Evolutionary conservation across 2,329 filamentous ascomycete genomes (phyloP), one percentile per base, ranked within the genome.

Genomic region (Hypoxylon sp.): DNA sequence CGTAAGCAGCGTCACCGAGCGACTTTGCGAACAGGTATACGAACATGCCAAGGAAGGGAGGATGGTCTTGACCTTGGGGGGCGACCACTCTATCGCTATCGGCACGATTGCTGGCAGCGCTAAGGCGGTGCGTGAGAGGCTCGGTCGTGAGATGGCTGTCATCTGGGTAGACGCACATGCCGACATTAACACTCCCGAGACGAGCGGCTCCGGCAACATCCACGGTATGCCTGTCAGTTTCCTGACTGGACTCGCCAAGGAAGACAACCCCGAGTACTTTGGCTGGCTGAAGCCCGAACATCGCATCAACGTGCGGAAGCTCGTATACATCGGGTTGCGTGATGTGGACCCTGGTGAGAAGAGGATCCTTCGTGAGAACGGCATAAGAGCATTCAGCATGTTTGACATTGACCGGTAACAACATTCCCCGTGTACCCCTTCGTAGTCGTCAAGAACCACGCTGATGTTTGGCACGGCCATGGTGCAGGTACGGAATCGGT

Each of bases 101-200:
- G 96, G 96, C 69, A 97, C 93, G 51, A 89, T 99, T 74, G 91
- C 91, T 28, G 96, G 96, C 43, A 93, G 91, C 1, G 93, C 94
- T 36, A 93, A 91, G 82, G 96, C 95, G 0, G 90, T 93, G 43
- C 89, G 93, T 64, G 94, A 99, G 85, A 85, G 95, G 17, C 83
- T 97, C 65, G 89, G 84, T 48, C 87, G 91, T 61, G 95, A 98
- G 75, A 90, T 98, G 69, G 96, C 94, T 11, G 93, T 99, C 63
- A 97, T 99, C 79, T 99, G 96, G 96, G 96, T 99, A 32, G 96
- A 99, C 81, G 96, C 96, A 25, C 96, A 99, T 81, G 91, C 95
- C 60, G 96, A 99, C 80, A 98, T 99, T 85, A 99, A 99, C 83
- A 94, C 93, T 1, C 96, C 95, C 58, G 94, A 98, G 87, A 91